Base-by-base conservation (phyloP, 2,329 filamentous ascomycete genomes). In the Tothia fuscella region DNA sequence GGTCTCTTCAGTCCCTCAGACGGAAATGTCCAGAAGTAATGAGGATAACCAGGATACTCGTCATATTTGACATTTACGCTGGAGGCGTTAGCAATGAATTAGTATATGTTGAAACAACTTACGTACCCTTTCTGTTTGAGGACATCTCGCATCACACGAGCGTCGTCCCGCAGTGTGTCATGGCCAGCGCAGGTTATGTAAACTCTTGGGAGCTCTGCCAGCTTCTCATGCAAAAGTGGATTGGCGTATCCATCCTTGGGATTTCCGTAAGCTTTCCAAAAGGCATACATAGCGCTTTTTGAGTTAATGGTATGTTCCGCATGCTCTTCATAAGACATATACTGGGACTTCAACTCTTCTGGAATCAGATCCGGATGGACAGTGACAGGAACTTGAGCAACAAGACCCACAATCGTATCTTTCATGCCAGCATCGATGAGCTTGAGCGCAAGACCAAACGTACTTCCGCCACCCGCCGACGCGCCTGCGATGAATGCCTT, bases 381-480 rank as follows among this genome's bases (percentile, higher is more conserved):
- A 0, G 60, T 58, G 3, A 51, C 52, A 5, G 63, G 63, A 5
- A 61, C 56, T 14, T 61, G 46, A 1, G 57, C 57, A 3, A 62
- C 47, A 3, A 65, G 53, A 19, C 63, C 63, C n/a, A 57, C 53
- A n/a, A 66, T 43, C 2, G 51, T 47, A 20, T 56, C 50, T 17
- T 51, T 54, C 5, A 53, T 38, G 2, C 55, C 58, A 16, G 58
- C 53, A 38, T 64, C 61, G 39, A 64, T 50, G 10, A 62, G 49
- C 42, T 51, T 56, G 43, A 65, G 51, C 16, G 59, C 61, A 12
- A 55, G 45, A 9, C 54, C 55, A 6, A 65, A 52, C 0, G 60
- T 59, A 16, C 64, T 48, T 17, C 57, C 56, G 13, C 52, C 62
- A 24, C 63, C 63, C 10, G 63, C 63, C 6, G 61, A 64, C 3